Conservation (phyloP, 177 flowering plant genomes). For the Tripterygium wilfordii region DNA sequence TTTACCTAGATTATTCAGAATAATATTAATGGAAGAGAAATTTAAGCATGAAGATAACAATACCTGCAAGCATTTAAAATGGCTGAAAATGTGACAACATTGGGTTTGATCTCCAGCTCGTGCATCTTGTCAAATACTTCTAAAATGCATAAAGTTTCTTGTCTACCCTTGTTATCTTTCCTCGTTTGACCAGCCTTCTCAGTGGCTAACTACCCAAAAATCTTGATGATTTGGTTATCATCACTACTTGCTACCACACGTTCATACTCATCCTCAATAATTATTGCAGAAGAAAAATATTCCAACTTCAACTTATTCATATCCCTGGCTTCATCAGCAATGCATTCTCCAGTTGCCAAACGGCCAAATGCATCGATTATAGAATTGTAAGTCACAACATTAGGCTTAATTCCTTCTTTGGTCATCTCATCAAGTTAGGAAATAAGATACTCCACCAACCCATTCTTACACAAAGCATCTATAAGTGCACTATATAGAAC, state of each 20-base stretch:
- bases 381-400: slow-evolving; percentile 93
- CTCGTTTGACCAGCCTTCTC: slow-evolving; percentile 34
- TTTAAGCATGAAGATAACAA: background rate
- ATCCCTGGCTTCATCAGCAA: slow-evolving; percentile 15
- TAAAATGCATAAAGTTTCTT: slow-evolving; percentile 67
- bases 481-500: slow-evolving; percentile 91
- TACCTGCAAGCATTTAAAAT: slow-evolving; percentile 99
- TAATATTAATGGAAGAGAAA: no score
- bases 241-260: slow-evolving; percentile 15
- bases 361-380: slow-evolving; percentile 95
- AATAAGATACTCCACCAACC: slow-evolving; percentile 72
- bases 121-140: slow-evolving; percentile 87
- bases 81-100: slow-evolving; percentile 97
- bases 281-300: slow-evolving; percentile 16
- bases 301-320: slow-evolving; percentile 9
- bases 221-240: slow-evolving; percentile 42
- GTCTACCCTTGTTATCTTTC: slow-evolving; percentile 28
- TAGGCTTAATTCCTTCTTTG: slow-evolving; percentile 78
- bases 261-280: slow-evolving; percentile 9
- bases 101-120: slow-evolving; percentile 83
- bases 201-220: slow-evolving; percentile 60
- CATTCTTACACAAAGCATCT: slow-evolving; percentile 90
- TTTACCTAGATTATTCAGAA: no score
- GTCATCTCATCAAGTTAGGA: slow-evolving; percentile 88
- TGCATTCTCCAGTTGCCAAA: slow-evolving; percentile 27